A percentile compares a stretch with the other conserved stretches of the same genome.
These are phyloP conservation scores for Puccinia polysora DNA, from an alignment of 1,284 basidiomycete species.

Conservation along the genomic window DNA sequence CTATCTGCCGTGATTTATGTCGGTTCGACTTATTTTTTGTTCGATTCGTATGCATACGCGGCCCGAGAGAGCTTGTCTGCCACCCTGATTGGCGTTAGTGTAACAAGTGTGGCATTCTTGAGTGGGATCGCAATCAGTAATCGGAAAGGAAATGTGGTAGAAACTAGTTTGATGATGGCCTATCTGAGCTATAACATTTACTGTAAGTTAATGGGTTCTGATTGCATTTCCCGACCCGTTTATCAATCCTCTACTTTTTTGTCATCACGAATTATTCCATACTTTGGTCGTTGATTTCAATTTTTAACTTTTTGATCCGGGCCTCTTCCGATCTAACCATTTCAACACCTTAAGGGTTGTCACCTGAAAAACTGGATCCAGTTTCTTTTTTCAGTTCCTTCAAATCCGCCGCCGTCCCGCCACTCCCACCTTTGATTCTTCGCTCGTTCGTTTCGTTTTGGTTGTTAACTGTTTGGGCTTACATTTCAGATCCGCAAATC, in stretches of 20 bases:
- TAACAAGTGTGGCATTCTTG: slow-evolving; percentile 71
- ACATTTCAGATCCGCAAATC: neutral
- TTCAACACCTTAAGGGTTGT: slow-evolving; percentile 15
- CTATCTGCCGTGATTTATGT: slow-evolving; percentile 48
- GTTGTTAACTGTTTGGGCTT: neutral
- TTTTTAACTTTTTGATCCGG: neutral
- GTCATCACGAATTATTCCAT: neutral
- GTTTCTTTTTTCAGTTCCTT: slow-evolving; percentile 41
- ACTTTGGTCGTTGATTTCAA: neutral
- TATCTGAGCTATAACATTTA: slow-evolving; percentile 81
- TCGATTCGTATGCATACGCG: slow-evolving; percentile 64
- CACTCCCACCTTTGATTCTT: slow-evolving; percentile 37
- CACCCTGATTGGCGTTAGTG: slow-evolving; percentile 70
- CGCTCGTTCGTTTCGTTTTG: slow-evolving; percentile 28
- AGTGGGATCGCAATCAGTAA: slow-evolving; percentile 82
- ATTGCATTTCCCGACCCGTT: neutral
- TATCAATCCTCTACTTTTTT: too few species aligned
- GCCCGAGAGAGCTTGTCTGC: slow-evolving; percentile 77
- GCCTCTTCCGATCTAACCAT: too few species aligned
- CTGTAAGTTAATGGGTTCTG: slow-evolving; percentile 45
- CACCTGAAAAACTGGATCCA: slow-evolving; percentile 39
- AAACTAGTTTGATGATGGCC: slow-evolving; percentile 77
- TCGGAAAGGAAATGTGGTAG: slow-evolving; percentile 83
- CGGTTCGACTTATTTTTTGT: slow-evolving; percentile 48
- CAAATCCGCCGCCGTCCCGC: slow-evolving; percentile 31